Percentiles rank a stretch among this genome's conserved stretches.
phyloP scores from a whole-genome alignment of 202 grass and related monocot species.

The Bolboschoenoplectus hybrid region DNA sequence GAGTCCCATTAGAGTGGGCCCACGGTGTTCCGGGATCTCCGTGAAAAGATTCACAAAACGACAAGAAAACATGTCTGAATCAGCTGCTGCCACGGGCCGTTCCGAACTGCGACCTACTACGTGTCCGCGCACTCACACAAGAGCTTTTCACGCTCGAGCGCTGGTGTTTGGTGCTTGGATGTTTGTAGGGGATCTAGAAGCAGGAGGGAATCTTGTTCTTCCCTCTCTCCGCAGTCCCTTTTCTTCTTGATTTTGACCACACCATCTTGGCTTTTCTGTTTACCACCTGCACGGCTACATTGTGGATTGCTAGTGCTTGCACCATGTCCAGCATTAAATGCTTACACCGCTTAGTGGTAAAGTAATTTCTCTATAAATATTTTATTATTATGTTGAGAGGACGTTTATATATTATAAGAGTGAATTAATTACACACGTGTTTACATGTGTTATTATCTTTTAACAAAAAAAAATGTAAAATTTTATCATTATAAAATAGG shows the following conservation, averaged over 20 bases:
- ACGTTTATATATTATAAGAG: too few relatives aligned
- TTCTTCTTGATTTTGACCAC: conserved; percentile 30
- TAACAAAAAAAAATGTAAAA: too few relatives aligned
- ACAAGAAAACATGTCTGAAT: conserved; percentile 5
- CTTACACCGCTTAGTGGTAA: background rate
- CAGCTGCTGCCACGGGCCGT: background rate
- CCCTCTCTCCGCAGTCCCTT: background rate
- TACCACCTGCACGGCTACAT: background rate
- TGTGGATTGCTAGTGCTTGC: background rate
- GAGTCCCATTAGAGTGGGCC: background rate
- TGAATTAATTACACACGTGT: too few relatives aligned
- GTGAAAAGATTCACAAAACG: conserved; percentile 15
- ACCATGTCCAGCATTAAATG: background rate
- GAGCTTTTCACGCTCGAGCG: background rate
- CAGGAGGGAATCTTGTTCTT: conserved; percentile 7
- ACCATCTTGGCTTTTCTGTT: background rate
- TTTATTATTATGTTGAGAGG: too few relatives aligned
- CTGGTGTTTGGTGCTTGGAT: background rate
- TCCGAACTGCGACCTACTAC: background rate
- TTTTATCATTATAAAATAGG: too few relatives aligned
- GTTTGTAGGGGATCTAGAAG: background rate
- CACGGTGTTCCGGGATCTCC: conserved; percentile 37
- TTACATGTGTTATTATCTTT: too few relatives aligned
- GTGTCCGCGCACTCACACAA: background rate
- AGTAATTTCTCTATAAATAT: background rate